Base-by-base conservation (phyloP, 805 yeast species). In the Blastobotrys parvus region DNA sequence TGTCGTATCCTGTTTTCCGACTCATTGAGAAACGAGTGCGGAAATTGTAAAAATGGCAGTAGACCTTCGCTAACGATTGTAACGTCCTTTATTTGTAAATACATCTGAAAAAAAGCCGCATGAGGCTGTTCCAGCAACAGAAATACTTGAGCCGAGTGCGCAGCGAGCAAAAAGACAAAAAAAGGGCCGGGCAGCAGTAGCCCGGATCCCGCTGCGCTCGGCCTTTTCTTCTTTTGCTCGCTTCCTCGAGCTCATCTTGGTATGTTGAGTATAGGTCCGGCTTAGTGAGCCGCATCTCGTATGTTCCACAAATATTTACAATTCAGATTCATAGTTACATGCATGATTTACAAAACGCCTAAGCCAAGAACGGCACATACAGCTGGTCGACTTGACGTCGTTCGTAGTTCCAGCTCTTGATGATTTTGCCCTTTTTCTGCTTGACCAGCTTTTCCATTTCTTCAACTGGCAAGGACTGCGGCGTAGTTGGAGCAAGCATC, bases 1-100 rank as follows among this genome's bases (percentile, higher is more conserved):
- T 78, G 1, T 64, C 70, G 0, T 87, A 80, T 58, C 88, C 94
- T 4, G 55, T 67, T 0, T 59, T 75, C n/a, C 68, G 96, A 49
- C 81, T 75, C 55, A 51, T 67, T 35, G 95, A 87, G 58, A 60
- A 83, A 50, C 74, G 70, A 54, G 64, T 60, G 36, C 17, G 18
- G n/a, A 31, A 39, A 25, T 3, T 13, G 22, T 13, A 30, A 21
- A n/a, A n/a, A n/a, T n/a, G n/a, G n/a, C n/a, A n/a, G n/a, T n/a
- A n/a, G n/a, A n/a, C n/a, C n/a, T n/a, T n/a, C n/a, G n/a, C n/a
- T n/a, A n/a, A n/a, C n/a, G n/a, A n/a, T n/a, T n/a, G n/a, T n/a
- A n/a, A n/a, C n/a, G n/a, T n/a, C n/a, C n/a, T n/a, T n/a, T n/a
- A n/a, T n/a, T n/a, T n/a, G n/a, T n/a, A n/a, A n/a, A n/a, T n/a